These are phyloP conservation scores for Ustilago bromivora DNA, from an alignment of 1,284 basidiomycete genomes.

Conservation along the genomic window DNA sequence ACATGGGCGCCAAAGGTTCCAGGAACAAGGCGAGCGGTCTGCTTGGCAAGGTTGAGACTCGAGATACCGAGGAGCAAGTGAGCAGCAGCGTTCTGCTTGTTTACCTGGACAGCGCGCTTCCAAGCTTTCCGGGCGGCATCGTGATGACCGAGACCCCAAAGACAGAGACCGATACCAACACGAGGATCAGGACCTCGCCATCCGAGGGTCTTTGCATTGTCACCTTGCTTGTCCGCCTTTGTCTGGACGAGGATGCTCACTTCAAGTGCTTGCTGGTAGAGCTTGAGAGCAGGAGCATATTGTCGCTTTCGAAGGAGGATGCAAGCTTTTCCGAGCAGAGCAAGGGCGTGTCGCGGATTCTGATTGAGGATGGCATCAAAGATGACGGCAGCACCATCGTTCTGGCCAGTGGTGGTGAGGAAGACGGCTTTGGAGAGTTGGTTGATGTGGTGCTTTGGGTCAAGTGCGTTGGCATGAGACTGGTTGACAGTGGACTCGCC, in stretches of 20 bases:
- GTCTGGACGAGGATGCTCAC: constrained; percentile 53
- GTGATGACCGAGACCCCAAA: constrained; percentile 61
- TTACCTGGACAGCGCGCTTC: constrained; percentile 60
- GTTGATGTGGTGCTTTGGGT: constrained; percentile 53
- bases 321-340: constrained; percentile 65
- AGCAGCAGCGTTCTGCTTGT: constrained; percentile 48
- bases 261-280: constrained; percentile 64
- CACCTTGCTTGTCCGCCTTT: constrained; percentile 42
- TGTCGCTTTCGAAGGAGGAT: constrained; percentile 60
- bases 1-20: constrained; percentile 60
- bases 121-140: constrained; percentile 66
- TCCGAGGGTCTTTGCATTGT: constrained; percentile 32
- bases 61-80: constrained; percentile 65
- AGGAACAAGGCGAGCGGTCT: constrained; percentile 45
- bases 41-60: constrained; percentile 60
- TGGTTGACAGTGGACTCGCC: constrained; percentile 34
- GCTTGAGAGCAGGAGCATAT: constrained; percentile 57
- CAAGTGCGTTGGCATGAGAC: constrained; percentile 41
- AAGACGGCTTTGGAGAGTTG: constrained; percentile 52
- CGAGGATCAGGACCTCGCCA: constrained; percentile 66
- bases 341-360: constrained; percentile 55
- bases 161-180: constrained; percentile 66
- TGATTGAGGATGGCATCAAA: constrained; percentile 55
- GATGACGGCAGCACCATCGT: constrained; percentile 46
- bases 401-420: constrained; percentile 54